Evolutionary conservation across 441 rosid species (phyloP).

Genomic region (Croton laevigatus): DNA sequence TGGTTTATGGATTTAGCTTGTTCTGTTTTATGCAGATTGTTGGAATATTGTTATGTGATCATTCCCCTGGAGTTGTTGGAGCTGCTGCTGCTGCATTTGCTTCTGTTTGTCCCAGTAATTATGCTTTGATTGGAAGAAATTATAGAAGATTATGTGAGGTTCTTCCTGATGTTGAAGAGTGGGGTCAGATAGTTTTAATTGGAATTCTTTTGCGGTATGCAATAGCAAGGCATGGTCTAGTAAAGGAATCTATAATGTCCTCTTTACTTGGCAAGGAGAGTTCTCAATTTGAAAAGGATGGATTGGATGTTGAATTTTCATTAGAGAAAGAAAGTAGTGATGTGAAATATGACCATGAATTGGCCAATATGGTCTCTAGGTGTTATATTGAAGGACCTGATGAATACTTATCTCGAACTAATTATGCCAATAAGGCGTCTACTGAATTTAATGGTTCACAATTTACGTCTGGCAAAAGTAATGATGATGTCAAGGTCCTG

Average conservation of each 20-base stretch:
- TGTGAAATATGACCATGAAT: conserved; percentile 32
- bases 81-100: conserved; percentile 93
- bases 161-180: conserved; percentile 97
- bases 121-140: conserved; percentile 58
- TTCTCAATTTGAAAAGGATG: conserved; percentile 47
- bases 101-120: conserved; percentile 82
- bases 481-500: conserved; percentile 74
- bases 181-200: conserved; percentile 92
- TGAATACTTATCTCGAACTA: conserved; percentile 73
- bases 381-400: conserved; percentile 92
- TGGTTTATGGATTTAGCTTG: neutral
- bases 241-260: conserved; percentile 82
- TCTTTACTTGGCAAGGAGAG: conserved; percentile 43
- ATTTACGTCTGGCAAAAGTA: conserved; percentile 63
- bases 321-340: conserved; percentile 36
- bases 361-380: conserved; percentile 53
- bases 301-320: conserved; percentile 33
- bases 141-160: conserved; percentile 79
- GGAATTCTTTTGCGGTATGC: conserved; percentile 74
- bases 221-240: conserved; percentile 87
- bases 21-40: conserved; percentile 59
- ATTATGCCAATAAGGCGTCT: conserved; percentile 33
- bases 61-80: conserved; percentile 92
- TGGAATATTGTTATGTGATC: conserved; percentile 70
- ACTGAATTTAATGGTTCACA: conserved; percentile 38